phyloP scores from a whole-genome alignment of 129 eudicot species.

The Oenanthe sinensis region DNA sequence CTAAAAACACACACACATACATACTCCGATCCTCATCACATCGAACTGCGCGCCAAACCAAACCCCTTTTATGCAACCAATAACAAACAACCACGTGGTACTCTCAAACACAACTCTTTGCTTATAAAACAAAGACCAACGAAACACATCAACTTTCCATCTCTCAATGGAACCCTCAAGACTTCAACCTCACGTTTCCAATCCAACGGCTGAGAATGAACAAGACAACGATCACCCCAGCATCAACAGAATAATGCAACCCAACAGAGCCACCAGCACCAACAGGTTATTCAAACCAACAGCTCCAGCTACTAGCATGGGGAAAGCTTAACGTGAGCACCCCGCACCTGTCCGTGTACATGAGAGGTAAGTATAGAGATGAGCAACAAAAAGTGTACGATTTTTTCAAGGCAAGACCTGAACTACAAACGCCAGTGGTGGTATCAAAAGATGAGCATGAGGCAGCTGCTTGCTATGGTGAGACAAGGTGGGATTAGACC shows the following conservation, averaged over 20 bases:
- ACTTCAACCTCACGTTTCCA: background rate
- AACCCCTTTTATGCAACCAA: background rate
- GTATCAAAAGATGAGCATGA: conserved; percentile 72
- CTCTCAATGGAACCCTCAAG: background rate
- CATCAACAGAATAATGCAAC: conserved; percentile 37
- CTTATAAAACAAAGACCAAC: background rate
- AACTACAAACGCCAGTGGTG: conserved; percentile 83
- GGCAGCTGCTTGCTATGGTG: conserved; percentile 65
- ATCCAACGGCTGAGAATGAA: conserved; percentile 17
- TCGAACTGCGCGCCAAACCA: conserved; percentile 1
- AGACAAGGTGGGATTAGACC: conserved; percentile 77
- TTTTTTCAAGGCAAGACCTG: conserved; percentile 64
- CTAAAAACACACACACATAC: background rate
- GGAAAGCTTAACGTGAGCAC: conserved; percentile 36
- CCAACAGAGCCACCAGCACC: conserved; percentile 16
- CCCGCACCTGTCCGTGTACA: conserved; percentile 27
- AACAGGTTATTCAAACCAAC: background rate
- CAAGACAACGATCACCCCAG: conserved; percentile 16
- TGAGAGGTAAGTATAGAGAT: conserved; percentile 77
- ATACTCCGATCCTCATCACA: background rate
- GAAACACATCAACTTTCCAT: background rate
- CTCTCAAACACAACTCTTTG: background rate
- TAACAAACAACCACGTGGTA: background rate
- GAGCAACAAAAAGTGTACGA: conserved; percentile 61
- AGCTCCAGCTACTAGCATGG: conserved; percentile 22